These are phyloP conservation scores for Colletotrichum musae DNA, from an alignment of 2,329 filamentous ascomycete species.

Conservation along the genomic window DNA sequence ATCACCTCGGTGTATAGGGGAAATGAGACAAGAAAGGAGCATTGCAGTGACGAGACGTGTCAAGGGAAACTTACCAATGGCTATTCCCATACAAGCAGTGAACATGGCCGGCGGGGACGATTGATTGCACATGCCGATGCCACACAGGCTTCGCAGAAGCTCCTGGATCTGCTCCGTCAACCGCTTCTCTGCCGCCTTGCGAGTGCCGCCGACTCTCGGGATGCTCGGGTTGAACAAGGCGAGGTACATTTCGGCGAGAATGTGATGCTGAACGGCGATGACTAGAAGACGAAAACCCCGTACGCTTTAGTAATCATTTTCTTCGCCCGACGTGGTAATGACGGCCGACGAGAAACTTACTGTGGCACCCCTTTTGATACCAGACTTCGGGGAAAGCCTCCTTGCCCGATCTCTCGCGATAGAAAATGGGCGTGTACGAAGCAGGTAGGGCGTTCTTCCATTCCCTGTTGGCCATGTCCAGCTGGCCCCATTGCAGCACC, in stretches of 20 bases:
- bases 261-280: constrained; percentile 72
- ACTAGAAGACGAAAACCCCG: constrained; percentile 52
- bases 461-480: constrained; percentile 41
- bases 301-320: constrained; percentile 42
- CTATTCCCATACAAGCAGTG: constrained; percentile 69
- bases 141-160: constrained; percentile 69
- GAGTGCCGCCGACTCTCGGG: constrained; percentile 61
- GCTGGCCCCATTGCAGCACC: constrained; percentile 38
- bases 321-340: not conserved
- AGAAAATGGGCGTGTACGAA: constrained; percentile 42
- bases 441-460: constrained; percentile 41
- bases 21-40: constrained; percentile 1
- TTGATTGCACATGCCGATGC: constrained; percentile 72
- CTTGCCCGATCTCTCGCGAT: constrained; percentile 44
- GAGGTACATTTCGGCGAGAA: constrained; percentile 71
- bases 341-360: constrained; percentile 17
- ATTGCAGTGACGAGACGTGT: not conserved
- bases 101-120: constrained; percentile 71
- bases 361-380: constrained; percentile 42
- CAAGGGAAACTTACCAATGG: constrained; percentile 41
- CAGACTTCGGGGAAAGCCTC: constrained; percentile 52
- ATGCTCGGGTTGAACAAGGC: constrained; percentile 68
- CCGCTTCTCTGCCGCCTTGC: constrained; percentile 49
- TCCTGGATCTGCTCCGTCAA: constrained; percentile 58
- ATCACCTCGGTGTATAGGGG: not conserved